phyloP scores from a whole-genome alignment of 352 stramenopile species.

The Globisporangium mamillatum region DNA sequence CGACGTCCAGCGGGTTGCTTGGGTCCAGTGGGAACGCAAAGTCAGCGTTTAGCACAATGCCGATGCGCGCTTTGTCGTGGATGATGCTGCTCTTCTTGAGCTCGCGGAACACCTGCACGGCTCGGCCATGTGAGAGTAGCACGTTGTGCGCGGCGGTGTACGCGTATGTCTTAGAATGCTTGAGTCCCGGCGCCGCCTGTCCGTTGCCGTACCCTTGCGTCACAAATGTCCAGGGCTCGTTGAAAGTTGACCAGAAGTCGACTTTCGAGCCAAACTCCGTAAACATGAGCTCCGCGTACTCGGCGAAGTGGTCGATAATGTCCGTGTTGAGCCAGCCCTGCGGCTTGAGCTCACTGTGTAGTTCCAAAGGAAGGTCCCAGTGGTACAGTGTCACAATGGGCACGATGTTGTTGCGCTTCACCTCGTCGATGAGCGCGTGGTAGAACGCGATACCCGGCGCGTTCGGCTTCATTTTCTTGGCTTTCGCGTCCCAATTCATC shows the following conservation, averaged over 20 bases:
- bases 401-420: conserved; percentile 73
- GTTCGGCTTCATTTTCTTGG: conserved; percentile 65
- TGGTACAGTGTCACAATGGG: conserved; percentile 96
- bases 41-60: conserved; percentile 90
- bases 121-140: conserved; percentile 82
- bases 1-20: conserved; percentile 35
- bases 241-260: conserved; percentile 93
- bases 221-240: conserved; percentile 87
- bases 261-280: conserved; percentile 91
- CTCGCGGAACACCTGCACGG: conserved; percentile 79
- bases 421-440: conserved; percentile 86
- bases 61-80: conserved; percentile 70
- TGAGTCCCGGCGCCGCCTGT: conserved; percentile 32
- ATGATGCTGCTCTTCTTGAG: conserved; percentile 26
- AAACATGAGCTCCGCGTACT: conserved; percentile 86
- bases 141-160: conserved; percentile 84
- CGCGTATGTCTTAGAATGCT: conserved; percentile 28
- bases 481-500: conserved; percentile 65
- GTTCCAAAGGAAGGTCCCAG: conserved; percentile 91
- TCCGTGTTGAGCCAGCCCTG: conserved; percentile 66
- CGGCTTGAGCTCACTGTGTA: conserved; percentile 78
- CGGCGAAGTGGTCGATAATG: conserved; percentile 86
- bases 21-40: conserved; percentile 74
- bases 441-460: conserved; percentile 91
- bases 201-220: conserved; percentile 55